A percentile compares a stretch with the other conserved stretches of the same genome.
Conservation (phyloP, 2,329 filamentous ascomycete species). For the Celoporthe dispersa region DNA sequence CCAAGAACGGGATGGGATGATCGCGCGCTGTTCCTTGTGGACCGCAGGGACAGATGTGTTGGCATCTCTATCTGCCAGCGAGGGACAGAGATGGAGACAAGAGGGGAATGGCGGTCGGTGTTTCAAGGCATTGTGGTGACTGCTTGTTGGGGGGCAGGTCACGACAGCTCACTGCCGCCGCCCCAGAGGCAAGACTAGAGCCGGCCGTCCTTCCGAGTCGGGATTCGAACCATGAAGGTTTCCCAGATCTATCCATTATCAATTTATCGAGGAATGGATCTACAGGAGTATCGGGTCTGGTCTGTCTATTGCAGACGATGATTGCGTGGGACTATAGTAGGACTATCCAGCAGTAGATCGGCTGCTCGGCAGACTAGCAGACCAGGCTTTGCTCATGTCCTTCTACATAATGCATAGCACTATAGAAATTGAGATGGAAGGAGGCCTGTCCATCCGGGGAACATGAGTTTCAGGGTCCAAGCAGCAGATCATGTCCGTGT, state of each 20-base stretch:
- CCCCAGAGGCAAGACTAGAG: not conserved
- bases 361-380: conserved; percentile 10
- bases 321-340: not conserved
- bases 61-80: not conserved
- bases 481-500: not conserved
- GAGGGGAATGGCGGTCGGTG: not conserved
- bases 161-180: not conserved
- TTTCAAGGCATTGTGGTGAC: not conserved
- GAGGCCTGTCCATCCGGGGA: not conserved
- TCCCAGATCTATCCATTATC: not conserved
- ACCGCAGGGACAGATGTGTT: not conserved
- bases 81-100: not conserved
- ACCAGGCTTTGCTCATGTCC: not conserved
- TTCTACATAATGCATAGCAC: conserved; percentile 1
- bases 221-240: not conserved
- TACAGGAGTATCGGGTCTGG: not conserved
- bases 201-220: not conserved
- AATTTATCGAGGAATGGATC: not conserved
- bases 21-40: not conserved
- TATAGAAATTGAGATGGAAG: not conserved
- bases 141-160: not conserved
- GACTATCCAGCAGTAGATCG: not conserved
- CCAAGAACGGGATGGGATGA: conserved; percentile 6
- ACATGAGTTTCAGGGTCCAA: not conserved
- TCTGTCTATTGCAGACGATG: not conserved